Base-by-base conservation (phyloP, 2,329 filamentous ascomycete species). In the Lachnellula subtilissima region DNA sequence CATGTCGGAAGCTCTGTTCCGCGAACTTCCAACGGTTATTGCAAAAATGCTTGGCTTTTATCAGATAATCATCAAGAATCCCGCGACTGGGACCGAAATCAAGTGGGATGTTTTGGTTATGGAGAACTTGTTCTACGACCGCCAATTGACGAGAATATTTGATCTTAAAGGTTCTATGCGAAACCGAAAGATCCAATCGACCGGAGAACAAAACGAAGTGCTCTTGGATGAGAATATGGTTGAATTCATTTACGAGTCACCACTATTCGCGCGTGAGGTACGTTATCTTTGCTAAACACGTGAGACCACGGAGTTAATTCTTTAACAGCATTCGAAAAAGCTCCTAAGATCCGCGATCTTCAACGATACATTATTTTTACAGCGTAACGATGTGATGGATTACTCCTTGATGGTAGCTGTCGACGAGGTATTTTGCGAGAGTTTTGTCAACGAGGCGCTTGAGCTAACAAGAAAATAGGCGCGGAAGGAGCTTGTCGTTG, bases 41-140 rank as follows among this genome's bases (percentile, higher is more conserved):
- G 94, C 94, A 32, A 99, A 99, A 76, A 99, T 99, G 94, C 84
- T 99, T 53, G 94, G 94, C 0, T 95, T 99, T 71, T 99, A 96
- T 75, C 93, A 97, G 66, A 88, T 99, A 49, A 88, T 93, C 62
- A 96, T 99, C 75, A 97, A 96, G 75, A 97, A 97, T 65, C 90
- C 94, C 0, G 79, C 83, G 17, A 97, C 92, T 0, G 92, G 91
- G 50, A 89, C 89, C 0, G 94, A 99, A 70, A 93, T 96, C 72
- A 96, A 96, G 70, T 90, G 93, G 73, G 96, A 95, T 72, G 80
- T 99, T 52, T 78, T 99, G 4, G 81, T 99, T 17, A 99, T 97
- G 85, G 94, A 99, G 74, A 99, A 99, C 64, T 76, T 99, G 15
- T 99, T 99, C 72, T 99, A 99, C 69, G 94, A 97, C 69, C 88